These are phyloP conservation scores for Boletus barrowsii DNA, from an alignment of 768 basidiomycete genomes.

Conservation along the genomic window DNA sequence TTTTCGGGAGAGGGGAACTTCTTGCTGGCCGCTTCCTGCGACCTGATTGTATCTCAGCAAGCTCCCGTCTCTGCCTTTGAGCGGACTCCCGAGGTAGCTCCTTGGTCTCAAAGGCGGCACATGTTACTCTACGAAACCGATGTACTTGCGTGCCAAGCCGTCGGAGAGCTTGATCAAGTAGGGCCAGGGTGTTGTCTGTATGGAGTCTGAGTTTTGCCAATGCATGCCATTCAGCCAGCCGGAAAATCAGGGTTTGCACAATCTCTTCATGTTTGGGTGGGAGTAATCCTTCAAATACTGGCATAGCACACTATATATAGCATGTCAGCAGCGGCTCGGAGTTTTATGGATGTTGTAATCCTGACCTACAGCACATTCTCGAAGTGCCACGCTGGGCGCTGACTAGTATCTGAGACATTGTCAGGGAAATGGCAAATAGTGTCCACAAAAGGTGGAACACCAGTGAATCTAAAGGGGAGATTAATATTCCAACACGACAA, in stretches of 20 bases:
- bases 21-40: no score
- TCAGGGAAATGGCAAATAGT: conserved; percentile 34
- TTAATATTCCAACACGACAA: no score
- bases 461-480: not conserved
- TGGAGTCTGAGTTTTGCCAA: not conserved
- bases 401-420: conserved; percentile 38
- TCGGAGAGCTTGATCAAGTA: not conserved
- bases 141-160: not conserved
- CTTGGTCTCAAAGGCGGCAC: not conserved
- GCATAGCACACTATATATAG: conserved; percentile 32
- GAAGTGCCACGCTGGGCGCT: conserved; percentile 17
- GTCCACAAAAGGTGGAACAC: not conserved
- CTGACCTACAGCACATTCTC: conserved; percentile 13
- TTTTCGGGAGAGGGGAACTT: no score
- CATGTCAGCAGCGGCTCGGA: no score
- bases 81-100: not conserved
- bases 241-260: conserved; percentile 19
- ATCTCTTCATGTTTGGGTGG: conserved; percentile 19
- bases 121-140: not conserved
- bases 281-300: conserved; percentile 39
- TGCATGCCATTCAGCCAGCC: not conserved
- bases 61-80: not conserved
- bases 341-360: not conserved
- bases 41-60: no score
- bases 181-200: not conserved